Evolutionary conservation across 345 rosid genomes (phyloP), one percentile per base, ranked within the genome.

Genomic region (Citrus cavaleriei): DNA sequence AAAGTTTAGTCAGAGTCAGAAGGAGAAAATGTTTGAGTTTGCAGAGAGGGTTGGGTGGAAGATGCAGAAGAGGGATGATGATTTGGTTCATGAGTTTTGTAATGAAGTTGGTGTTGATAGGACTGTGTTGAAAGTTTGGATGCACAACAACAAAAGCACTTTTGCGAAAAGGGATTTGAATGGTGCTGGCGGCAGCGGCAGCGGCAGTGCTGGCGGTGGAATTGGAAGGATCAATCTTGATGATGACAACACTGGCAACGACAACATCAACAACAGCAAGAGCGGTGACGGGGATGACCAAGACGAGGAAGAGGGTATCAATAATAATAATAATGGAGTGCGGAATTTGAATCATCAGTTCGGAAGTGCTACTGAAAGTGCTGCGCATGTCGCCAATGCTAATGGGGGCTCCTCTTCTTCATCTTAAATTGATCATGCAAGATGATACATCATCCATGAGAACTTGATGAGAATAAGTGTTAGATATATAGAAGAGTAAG

Each of bases 71-170:
- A 75, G 91, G 18, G 97, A 89, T 62, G 98, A 93, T 22, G 98
- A 92, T 24, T 24, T 77, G 25, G 81, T 95, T 1, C 88, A 61
- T 22, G 88, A 84, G 42, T 90, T 95, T 38, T 95, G 99, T 84
- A 78, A 77, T 51, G 93, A 92, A 63, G 82, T 92, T 4, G 93
- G 93, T 14, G 92, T 95, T 30, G 97, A 92, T 35, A 91, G 79
- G 68, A 85, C 77, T 2, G 98, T 92, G 16, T 80, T 95, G 46
- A 95, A 95, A 80, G 99, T 95, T 0, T 93, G 98, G 99, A 95
- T 95, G 97, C 99, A 95, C 72, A 95, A 95, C 83, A 95, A 95
- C 83, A 95, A 95, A 89, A 90, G 79, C 79, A 88, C 91, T 49
- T 82, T 90, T 7, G 90, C 79, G 28, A 88, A 88, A 66, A 84